A percentile compares a stretch with the other conserved stretches of the same genome.
These are phyloP conservation scores for Cyclanthera cordifolia DNA, from an alignment of 306 rosid species.

Conservation along the genomic window DNA sequence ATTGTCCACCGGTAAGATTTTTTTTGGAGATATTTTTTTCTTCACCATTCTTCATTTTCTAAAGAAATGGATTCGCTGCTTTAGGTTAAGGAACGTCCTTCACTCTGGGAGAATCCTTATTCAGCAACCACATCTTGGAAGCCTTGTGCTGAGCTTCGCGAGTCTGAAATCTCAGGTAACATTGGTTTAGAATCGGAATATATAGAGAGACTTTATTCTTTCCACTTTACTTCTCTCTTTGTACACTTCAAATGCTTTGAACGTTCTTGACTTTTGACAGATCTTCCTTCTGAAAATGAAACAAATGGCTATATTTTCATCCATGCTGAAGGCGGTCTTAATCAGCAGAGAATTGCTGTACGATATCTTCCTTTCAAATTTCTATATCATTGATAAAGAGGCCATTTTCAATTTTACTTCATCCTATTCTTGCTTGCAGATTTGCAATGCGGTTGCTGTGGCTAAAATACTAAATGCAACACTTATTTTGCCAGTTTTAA, in stretches of 20 bases:
- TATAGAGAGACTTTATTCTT: neutral
- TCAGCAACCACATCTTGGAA: constrained; percentile 95
- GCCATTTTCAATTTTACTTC: neutral
- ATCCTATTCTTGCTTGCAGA: constrained; percentile 40
- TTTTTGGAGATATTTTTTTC: constrained; percentile 8
- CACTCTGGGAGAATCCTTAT: constrained; percentile 95
- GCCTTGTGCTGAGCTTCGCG: constrained; percentile 92
- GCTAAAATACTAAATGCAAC: constrained; percentile 96
- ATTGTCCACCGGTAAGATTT: constrained; percentile 81
- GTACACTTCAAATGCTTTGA: neutral
- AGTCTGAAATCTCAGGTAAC: constrained; percentile 68
- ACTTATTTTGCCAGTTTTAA: constrained; percentile 89
- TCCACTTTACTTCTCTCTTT: neutral
- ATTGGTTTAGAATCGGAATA: neutral
- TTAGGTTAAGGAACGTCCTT: constrained; percentile 80
- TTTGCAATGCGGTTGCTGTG: constrained; percentile 98
- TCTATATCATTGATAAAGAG: neutral
- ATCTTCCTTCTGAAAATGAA: constrained; percentile 73
- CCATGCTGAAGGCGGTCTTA: constrained; percentile 95
- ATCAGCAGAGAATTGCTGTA: constrained; percentile 96
- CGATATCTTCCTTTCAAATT: constrained; percentile 19
- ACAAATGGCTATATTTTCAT: constrained; percentile 89
- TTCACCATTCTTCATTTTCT: neutral
- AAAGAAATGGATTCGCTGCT: neutral
- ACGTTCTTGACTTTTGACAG: constrained; percentile 30